Conservation (phyloP, 176 grass and related monocot genomes). For the Coix lacrymajobi region DNA sequence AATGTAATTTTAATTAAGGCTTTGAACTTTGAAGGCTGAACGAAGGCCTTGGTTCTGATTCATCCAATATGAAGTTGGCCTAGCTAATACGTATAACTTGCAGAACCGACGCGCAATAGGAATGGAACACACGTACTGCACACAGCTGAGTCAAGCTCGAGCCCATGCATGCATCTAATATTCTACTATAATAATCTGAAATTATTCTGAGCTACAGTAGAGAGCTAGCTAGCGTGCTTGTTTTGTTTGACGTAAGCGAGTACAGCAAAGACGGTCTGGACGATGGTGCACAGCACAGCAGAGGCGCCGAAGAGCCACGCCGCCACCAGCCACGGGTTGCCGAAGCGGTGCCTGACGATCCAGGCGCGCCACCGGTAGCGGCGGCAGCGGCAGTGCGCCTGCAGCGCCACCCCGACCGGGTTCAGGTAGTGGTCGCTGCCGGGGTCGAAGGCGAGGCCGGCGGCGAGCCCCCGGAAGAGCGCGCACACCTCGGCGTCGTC, state of each 20-base stretch:
- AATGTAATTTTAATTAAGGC: no score
- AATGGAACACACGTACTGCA: no score
- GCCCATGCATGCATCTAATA: no score
- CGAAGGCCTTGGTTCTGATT: no score
- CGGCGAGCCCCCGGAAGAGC: neutral
- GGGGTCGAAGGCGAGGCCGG: neutral
- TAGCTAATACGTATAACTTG: no score
- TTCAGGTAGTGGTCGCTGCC: neutral
- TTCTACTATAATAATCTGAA: no score
- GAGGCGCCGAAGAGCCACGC: neutral
- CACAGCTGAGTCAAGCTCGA: no score
- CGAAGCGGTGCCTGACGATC: neutral
- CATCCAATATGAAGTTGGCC: no score
- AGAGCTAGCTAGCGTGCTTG: no score
- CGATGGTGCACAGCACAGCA: neutral
- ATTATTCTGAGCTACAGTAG: no score
- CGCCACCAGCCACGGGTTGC: conserved; percentile 7
- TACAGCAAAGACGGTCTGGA: neutral
- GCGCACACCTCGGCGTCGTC: neutral
- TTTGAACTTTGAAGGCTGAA: no score
- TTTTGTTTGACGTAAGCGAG: neutral
- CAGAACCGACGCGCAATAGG: no score
- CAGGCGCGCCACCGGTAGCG: neutral
- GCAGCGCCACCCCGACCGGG: neutral
- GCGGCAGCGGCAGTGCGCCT: neutral